Base-by-base conservation (phyloP, 1,284 basidiomycete species). In the Moniliella sp. region DNA sequence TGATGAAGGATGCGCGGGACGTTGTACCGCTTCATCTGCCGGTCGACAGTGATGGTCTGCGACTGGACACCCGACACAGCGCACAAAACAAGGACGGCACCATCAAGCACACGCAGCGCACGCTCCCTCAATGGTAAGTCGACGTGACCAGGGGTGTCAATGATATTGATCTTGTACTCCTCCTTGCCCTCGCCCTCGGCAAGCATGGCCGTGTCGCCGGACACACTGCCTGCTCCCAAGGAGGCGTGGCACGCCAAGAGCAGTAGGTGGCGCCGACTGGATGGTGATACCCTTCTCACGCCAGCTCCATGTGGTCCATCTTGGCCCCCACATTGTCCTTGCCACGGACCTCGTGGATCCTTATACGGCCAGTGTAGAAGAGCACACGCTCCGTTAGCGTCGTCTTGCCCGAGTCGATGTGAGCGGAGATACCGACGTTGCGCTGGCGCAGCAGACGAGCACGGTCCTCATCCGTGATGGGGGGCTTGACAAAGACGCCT, bases 121-220 rank as follows among this genome's bases (percentile, higher is more conserved):
- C 91, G 74, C 63, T 99, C 91, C 91, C 64, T 97, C 91, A 52
- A 97, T 97, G 2, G 91, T 99, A 99, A 97, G 62, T 99, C 91
- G 47, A 99, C 91, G 69, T 97, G 91, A 74, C 83, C 88, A 40
- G 91, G 91, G 0, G 91, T 97, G 65, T 99, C 91, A 56, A 99
- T 97, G 43, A 97, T 97, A 62, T 99, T 99, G 61, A 97, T 76
- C 17, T 80, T 76, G 62, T 78, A 94, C 40, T 74, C 68, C 43
- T 81, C 79, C 50, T 81, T 57, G 8, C 21, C 21, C 21, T 7
- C 21, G n/a, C 21, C 12, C 5, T 70, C 61, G 73, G 75, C 32
- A 69, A 67, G 5, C 12, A 4, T 23, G 5, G 13, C 26, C n/a
- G 23, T 27, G 15, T 57, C 53, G 11, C 61, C 53, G 34, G 66